Evolutionary conservation across 768 basidiomycete species (phyloP), one percentile per base, ranked within the genome.

Genomic region (Lactifluus rugatus): DNA sequence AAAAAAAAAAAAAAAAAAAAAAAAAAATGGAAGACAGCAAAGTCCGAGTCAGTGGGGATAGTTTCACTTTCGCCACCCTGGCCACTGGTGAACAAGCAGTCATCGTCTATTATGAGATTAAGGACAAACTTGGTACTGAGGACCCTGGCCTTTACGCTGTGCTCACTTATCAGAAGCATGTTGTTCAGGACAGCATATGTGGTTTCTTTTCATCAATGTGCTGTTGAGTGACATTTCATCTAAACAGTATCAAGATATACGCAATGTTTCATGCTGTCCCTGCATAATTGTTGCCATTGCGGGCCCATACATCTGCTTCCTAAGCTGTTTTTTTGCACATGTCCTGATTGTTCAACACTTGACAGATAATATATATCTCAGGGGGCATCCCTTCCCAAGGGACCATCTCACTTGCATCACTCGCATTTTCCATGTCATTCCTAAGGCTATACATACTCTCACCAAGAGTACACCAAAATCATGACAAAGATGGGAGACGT

Each of bases 321-420:
- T 45, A 5, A 64, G 64, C 25, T 54, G 23, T 11, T 60, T 65
- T 6, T 39, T 65, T n/a, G 28, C 60, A 2, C 51, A 52, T n/a
- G n/a, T n/a, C n/a, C n/a, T n/a, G n/a, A n/a, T n/a, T n/a, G n/a
- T n/a, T n/a, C n/a, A n/a, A n/a, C 45, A 44, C 32, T 47, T 64
- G 16, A 57, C 64, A 4, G 64, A 58, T 23, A 60, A 60, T 34
- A 52, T 60, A 1, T 46, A 56, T 37, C 28, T 56, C 5, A 28
- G 54, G 4, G 41, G 21, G 31, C 23, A 31, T 9, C 45, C 54
- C 2, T 23, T 34, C 11, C 39, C 13, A 26, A 34, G 34, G 14
- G 47, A 8, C 10, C 32, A 36, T 13, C n/a, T 44, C 45, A 3
- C 13, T 13, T 19, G 19, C 2, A 9, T 56, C 17, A 19, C 31